Conservation (phyloP, 257 asterid species). For the Primulina eburnea region DNA sequence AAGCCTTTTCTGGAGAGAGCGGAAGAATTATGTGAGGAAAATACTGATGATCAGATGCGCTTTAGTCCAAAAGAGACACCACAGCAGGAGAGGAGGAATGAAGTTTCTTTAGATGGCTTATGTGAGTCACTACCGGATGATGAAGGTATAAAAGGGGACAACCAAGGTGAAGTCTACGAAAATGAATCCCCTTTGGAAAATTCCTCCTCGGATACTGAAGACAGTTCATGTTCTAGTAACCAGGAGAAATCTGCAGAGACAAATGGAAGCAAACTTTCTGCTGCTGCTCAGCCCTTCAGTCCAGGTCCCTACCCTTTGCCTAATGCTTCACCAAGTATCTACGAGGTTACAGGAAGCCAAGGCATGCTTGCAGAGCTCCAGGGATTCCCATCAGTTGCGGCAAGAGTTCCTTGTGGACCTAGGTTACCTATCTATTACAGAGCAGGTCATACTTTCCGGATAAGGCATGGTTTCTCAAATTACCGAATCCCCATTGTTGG, state of each 20-base stretch:
- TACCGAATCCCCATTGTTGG: conserved; percentile 51
- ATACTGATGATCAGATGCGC: conserved; percentile 52
- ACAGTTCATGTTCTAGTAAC: conserved; percentile 34
- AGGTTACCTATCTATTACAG: conserved; percentile 80
- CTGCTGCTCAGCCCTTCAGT: conserved; percentile 87
- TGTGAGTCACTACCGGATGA: conserved; percentile 29
- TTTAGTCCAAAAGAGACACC: conserved; percentile 57
- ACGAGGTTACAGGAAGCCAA: conserved; percentile 65
- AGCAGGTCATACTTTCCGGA: conserved; percentile 49
- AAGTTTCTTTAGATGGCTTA: conserved; percentile 38
- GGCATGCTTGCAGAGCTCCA: conserved; percentile 54
- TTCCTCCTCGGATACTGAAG: conserved; percentile 46
- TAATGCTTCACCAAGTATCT: conserved; percentile 50
- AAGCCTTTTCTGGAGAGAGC: conserved; percentile 89
- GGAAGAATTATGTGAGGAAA: conserved; percentile 67
- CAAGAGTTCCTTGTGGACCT: conserved; percentile 95
- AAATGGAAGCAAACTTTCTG: conserved; percentile 90
- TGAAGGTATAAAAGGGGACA: conserved; percentile 43
- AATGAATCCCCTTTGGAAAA: conserved; percentile 37
- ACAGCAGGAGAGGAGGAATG: conserved; percentile 42
- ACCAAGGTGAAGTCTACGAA: conserved; percentile 45
- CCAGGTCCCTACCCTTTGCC: conserved; percentile 66
- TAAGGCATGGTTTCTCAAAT: conserved; percentile 54
- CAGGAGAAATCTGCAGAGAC: conserved; percentile 57
- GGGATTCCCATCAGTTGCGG: conserved; percentile 75